phyloP scores from a whole-genome alignment of 495 filamentous ascomycete genomes.

The Pseudotulostoma volvatum region DNA sequence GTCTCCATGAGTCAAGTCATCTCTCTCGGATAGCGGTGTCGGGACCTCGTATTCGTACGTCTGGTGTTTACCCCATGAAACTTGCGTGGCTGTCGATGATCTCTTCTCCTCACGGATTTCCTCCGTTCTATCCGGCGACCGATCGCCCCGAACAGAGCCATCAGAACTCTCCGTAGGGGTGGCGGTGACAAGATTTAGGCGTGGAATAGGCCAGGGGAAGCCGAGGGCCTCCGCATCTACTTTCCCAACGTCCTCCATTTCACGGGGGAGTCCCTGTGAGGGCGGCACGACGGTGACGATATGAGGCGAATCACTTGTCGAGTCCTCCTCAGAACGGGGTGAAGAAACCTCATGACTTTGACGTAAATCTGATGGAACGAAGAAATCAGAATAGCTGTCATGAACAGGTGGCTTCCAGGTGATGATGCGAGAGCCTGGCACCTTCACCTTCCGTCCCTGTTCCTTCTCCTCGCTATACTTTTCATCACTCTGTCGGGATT shows the following conservation, averaged over 20 bases:
- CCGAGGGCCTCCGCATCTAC: slow-evolving; percentile 10
- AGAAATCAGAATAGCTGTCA: slow-evolving; percentile 30
- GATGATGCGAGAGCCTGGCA: slow-evolving; percentile 11
- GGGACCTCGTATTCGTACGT: slow-evolving; percentile 44
- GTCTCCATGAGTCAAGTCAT: slow-evolving; percentile 9
- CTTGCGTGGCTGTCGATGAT: slow-evolving; percentile 30
- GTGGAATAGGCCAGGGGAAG: slow-evolving; percentile 34
- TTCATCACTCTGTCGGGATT: slow-evolving; percentile 5
- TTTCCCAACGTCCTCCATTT: slow-evolving; percentile 13
- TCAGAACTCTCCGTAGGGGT: slow-evolving; percentile 32
- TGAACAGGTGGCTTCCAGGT: slow-evolving; percentile 17
- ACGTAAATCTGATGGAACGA: slow-evolving; percentile 23
- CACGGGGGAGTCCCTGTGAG: slow-evolving; percentile 9
- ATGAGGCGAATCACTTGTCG: slow-evolving; percentile 7
- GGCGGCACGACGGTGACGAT: slow-evolving; percentile 22
- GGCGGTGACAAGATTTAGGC: slow-evolving; percentile 31
- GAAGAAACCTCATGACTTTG: slow-evolving; percentile 12
- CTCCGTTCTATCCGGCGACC: slow-evolving; percentile 15
- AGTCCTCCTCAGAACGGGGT: background rate
- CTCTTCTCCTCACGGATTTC: slow-evolving; percentile 8
- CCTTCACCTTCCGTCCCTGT: slow-evolving; percentile 7
- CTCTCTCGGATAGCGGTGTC: slow-evolving; percentile 33
- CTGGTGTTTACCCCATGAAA: slow-evolving; percentile 45
- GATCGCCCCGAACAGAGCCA: slow-evolving; percentile 21
- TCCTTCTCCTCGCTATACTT: slow-evolving; percentile 6